phyloP scores from a whole-genome alignment of 768 basidiomycete genomes.

The Epithele typhae region DNA sequence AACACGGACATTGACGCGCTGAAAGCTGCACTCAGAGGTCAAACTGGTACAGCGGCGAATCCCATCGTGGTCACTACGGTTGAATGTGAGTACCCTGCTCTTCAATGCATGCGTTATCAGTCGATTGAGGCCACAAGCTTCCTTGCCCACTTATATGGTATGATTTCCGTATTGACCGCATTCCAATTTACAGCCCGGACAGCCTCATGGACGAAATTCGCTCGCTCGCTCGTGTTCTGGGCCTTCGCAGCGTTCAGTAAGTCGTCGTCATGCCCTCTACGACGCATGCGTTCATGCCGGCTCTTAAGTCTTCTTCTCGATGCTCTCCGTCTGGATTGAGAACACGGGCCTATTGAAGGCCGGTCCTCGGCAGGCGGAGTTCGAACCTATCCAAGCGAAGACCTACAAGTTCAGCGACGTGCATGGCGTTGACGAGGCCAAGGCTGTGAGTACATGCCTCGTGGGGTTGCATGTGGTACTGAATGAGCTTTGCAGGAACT shows the following conservation, averaged over 20 bases:
- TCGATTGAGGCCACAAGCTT: no score
- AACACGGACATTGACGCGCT: slow-evolving; percentile 38
- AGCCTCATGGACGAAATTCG: slow-evolving; percentile 24
- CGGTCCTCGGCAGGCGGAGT: slow-evolving; percentile 75
- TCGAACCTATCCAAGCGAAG: slow-evolving; percentile 77
- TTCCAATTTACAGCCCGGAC: background rate
- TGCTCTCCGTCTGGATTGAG: slow-evolving; percentile 86
- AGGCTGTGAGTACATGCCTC: slow-evolving; percentile 61
- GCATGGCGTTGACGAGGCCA: slow-evolving; percentile 96
- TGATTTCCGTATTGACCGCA: background rate
- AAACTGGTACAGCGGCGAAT: slow-evolving; percentile 40
- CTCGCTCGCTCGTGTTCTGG: slow-evolving; percentile 42
- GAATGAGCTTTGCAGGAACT: slow-evolving; percentile 73
- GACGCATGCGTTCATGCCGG: background rate
- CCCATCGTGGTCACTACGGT: slow-evolving; percentile 81
- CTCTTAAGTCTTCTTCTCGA: slow-evolving; percentile 67
- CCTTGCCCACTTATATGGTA: no score
- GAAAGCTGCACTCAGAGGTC: slow-evolving; percentile 37
- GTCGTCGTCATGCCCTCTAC: slow-evolving; percentile 24
- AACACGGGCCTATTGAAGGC: slow-evolving; percentile 92
- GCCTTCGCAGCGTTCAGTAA: slow-evolving; percentile 62
- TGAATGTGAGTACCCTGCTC: slow-evolving; percentile 54
- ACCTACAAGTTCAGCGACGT: slow-evolving; percentile 91
- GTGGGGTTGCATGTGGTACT: no score
- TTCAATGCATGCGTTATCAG: no score